Conservation (phyloP, 73 alveolate species). For the Paramecium octaurelia region DNA sequence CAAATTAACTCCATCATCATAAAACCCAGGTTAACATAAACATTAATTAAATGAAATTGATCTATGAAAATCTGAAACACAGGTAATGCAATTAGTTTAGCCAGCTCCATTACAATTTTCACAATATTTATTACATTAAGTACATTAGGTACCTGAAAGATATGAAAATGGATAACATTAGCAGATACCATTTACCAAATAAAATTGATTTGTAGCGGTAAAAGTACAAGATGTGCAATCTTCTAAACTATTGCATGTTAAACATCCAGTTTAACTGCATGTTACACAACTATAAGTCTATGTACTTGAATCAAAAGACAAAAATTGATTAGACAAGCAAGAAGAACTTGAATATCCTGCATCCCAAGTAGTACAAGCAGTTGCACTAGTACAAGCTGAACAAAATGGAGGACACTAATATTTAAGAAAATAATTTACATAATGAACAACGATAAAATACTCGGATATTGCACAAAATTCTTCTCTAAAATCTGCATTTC, state of each 20-base stretch:
- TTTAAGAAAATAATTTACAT: not conserved
- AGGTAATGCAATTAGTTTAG: not conserved
- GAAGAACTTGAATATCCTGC: not conserved
- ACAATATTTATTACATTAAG: not conserved
- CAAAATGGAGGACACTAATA: not conserved
- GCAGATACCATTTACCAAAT: not conserved
- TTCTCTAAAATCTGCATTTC: not conserved
- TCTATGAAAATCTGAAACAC: not conserved
- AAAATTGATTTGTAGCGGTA: not conserved
- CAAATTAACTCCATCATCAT: not conserved
- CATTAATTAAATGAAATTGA: not conserved
- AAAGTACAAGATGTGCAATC: not conserved
- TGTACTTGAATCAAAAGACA: not conserved
- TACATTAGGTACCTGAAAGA: not conserved
- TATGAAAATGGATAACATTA: not conserved
- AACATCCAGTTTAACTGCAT: not conserved
- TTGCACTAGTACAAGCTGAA: not conserved
- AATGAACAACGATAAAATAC: not conserved
- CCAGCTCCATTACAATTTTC: not conserved
- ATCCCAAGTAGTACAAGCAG: not conserved
- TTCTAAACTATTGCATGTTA: not conserved
- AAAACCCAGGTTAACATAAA: not conserved
- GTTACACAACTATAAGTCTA: not conserved
- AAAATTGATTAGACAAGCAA: not conserved
- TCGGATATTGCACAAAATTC: not conserved